phyloP scores from a whole-genome alignment of 1,139 yeast genomes.

The Candida albicans region DNA sequence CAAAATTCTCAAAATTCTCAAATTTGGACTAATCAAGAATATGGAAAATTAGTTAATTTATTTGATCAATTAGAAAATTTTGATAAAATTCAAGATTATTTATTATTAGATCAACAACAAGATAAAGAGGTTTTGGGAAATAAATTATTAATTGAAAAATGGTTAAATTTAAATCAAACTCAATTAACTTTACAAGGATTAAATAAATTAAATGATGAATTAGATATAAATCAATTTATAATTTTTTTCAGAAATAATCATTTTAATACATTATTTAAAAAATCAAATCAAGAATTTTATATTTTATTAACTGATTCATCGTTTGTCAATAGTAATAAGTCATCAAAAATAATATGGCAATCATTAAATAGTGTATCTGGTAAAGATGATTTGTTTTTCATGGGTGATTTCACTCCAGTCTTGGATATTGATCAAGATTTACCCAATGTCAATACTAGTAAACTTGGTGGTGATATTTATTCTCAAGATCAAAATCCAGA shows the following conservation, averaged over 20 bases:
- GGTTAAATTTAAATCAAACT: conserved; percentile 57
- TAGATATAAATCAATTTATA: conserved; percentile 43
- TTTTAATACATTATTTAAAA: conserved; percentile 69
- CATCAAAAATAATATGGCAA: conserved; percentile 70
- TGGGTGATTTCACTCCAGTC: conserved; percentile 56
- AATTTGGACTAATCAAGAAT: conserved; percentile 17
- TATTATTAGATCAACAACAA: conserved; percentile 17
- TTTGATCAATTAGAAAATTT: conserved; percentile 36
- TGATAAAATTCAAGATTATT: conserved; percentile 47
- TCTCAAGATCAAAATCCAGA: conserved; percentile 25
- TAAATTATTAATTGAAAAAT: conserved; percentile 27
- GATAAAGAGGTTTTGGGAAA: conserved; percentile 14
- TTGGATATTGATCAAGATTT: conserved; percentile 19
- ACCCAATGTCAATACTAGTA: conserved; percentile 18
- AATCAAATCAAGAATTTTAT: conserved; percentile 49
- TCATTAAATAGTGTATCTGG: conserved; percentile 67
- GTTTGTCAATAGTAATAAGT: conserved; percentile 35
- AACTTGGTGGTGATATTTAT: too few relatives aligned
- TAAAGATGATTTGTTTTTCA: conserved; percentile 61
- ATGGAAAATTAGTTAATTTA: conserved; percentile 21
- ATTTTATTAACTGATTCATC: conserved; percentile 74
- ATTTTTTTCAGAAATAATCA: conserved; percentile 86
- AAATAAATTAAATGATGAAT: conserved; percentile 40
- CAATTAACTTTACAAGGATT: conserved; percentile 74
- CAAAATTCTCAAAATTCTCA: too few relatives aligned